A percentile compares a stretch with the other conserved stretches of the same genome.
Conservation (phyloP, 1,139 yeast genomes). For the Arxiozyma slooffiae region DNA sequence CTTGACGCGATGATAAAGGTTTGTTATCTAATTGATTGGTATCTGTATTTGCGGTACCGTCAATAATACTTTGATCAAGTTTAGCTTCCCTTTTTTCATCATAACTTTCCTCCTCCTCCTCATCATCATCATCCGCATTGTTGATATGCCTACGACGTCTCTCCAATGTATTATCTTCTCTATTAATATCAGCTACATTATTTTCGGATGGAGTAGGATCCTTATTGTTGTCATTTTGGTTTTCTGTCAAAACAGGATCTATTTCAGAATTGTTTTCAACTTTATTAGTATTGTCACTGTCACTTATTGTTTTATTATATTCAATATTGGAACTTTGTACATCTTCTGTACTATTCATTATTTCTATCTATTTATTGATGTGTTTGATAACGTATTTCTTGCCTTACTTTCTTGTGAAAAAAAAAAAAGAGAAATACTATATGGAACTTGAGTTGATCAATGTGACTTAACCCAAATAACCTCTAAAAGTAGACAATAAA, state of each 20-base stretch:
- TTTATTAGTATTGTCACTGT: neutral
- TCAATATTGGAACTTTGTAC: neutral
- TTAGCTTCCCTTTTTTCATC: neutral
- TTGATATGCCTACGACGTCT: constrained; percentile 27
- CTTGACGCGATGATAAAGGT: constrained; percentile 55
- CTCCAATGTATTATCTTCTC: constrained; percentile 5
- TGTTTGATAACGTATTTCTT: no score
- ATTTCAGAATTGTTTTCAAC: neutral
- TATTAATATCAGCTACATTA: neutral
- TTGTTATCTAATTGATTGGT: constrained; percentile 22
- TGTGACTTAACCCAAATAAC: no score
- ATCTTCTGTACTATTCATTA: neutral
- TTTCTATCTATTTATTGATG: no score
- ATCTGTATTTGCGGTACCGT: neutral
- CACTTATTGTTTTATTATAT: no score
- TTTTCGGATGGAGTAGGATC: no score
- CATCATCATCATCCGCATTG: constrained; percentile 21
- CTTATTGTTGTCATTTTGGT: neutral
- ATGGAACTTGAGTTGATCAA: no score
- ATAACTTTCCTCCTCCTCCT: constrained; percentile 15
- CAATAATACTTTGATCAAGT: neutral
- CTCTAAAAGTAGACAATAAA: no score
- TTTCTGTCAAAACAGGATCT: constrained; percentile 2
- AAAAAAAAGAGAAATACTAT: no score
- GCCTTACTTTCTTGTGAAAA: no score